Conservation (phyloP, 2,329 filamentous ascomycete genomes). For the Ophioceras dolichostomum region DNA sequence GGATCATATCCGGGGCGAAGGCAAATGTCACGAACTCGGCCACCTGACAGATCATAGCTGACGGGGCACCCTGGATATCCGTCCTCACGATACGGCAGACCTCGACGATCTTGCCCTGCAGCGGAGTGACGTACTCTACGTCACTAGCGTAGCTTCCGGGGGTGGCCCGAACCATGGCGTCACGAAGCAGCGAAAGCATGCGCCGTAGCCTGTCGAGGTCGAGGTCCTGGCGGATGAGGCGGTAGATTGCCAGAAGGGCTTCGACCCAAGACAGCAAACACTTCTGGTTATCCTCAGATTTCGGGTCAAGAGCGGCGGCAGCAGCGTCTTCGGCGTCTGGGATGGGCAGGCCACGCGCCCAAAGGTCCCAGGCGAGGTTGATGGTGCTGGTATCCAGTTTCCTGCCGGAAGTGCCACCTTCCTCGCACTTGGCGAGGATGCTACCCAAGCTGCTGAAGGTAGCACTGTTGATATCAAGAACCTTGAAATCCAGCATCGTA, state of each 20-base stretch:
- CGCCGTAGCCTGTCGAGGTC: conserved; percentile 47
- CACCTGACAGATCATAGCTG: conserved; percentile 55
- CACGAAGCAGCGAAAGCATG: conserved; percentile 60
- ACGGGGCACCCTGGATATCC: conserved; percentile 50
- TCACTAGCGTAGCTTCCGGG: conserved; percentile 58
- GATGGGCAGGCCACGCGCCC: conserved; percentile 53
- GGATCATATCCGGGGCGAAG: conserved; percentile 30
- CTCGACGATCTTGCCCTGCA: conserved; percentile 60
- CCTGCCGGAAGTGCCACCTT: conserved; percentile 21
- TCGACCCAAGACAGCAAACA: conserved; percentile 78
- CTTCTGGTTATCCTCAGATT: conserved; percentile 57
- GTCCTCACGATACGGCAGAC: conserved; percentile 56
- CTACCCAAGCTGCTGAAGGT: conserved; percentile 55
- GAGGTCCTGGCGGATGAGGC: conserved; percentile 54
- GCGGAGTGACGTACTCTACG: conserved; percentile 56
- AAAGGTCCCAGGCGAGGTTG: conserved; percentile 54
- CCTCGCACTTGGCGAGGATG: conserved; percentile 41
- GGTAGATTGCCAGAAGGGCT: conserved; percentile 65
- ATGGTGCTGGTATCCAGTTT: conserved; percentile 39
- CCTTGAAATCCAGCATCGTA: conserved; percentile 45
- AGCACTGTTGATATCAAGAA: conserved; percentile 61
- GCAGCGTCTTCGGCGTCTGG: too few species aligned
- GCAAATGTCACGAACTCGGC: conserved; percentile 62
- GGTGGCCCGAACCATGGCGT: conserved; percentile 59
- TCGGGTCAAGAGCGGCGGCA: too few species aligned